Percentiles rank a stretch among this genome's conserved stretches.
Conservation (phyloP, 2,329 filamentous ascomycete genomes). For the Talaromyces albobiverticillius region DNA sequence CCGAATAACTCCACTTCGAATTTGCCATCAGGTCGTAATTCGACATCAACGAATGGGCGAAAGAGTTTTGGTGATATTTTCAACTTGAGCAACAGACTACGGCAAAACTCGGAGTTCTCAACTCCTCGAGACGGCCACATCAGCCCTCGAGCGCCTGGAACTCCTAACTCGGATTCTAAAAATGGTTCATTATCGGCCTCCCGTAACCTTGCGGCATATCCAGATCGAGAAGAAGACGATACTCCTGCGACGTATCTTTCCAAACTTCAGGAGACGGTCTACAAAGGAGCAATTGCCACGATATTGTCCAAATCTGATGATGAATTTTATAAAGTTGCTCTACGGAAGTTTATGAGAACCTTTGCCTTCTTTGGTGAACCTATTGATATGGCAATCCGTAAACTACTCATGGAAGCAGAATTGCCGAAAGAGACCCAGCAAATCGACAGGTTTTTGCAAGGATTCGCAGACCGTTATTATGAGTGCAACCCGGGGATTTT, state of each 20-base stretch:
- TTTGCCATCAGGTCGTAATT: conserved; percentile 62
- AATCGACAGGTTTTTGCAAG: conserved; percentile 89
- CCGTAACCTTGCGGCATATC: conserved; percentile 66
- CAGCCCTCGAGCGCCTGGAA: conserved; percentile 55
- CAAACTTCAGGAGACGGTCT: conserved; percentile 75
- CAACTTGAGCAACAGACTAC: conserved; percentile 68
- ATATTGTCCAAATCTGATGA: conserved; percentile 84
- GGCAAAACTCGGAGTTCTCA: conserved; percentile 74
- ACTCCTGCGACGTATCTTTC: conserved; percentile 86
- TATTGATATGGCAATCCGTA: conserved; percentile 95
- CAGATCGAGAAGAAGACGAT: conserved; percentile 80
- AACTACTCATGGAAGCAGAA: conserved; percentile 94
- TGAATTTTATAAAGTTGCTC: conserved; percentile 73
- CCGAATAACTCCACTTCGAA: conserved; percentile 58
- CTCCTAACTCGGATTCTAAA: conserved; percentile 72
- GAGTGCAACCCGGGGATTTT: conserved; percentile 98
- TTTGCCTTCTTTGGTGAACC: conserved; percentile 96
- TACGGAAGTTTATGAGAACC: conserved; percentile 91
- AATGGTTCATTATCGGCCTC: conserved; percentile 77
- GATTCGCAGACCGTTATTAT: conserved; percentile 94
- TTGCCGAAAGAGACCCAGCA: conserved; percentile 97
- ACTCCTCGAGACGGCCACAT: conserved; percentile 62
- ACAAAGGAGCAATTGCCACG: conserved; percentile 77
- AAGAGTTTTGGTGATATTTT: conserved; percentile 93
- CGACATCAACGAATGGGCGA: conserved; percentile 77